Evolutionary conservation across 768 basidiomycete species (phyloP), one percentile per base, ranked within the genome.

Genomic region (Suillus fuscotomentosus): DNA sequence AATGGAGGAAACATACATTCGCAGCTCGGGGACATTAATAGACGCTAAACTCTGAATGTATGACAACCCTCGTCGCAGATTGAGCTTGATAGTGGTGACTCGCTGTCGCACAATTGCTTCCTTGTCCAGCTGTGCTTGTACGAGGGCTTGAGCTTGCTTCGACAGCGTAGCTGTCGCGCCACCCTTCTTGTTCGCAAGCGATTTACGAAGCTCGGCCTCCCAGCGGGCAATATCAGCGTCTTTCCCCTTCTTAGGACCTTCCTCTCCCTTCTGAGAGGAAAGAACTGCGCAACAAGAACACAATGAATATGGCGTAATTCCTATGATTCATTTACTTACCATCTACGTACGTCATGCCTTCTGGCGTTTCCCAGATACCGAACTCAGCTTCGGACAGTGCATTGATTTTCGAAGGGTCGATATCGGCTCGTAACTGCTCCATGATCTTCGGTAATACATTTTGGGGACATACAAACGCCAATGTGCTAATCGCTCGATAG

Each of bases 131-230:
- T 99, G 97, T 3, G 87, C 87, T 59, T 90, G 84, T 14, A 99
- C 85, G n/a, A 94, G 83, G 0, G 87, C 88, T 65, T 91, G 88
- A 64, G 97, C 94, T 64, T 91, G 88, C 72, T 95, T 98, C 1
- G 92, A 92, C 20, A 98, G 75, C 1, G 80, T 80, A 7, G 77
- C 78, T 2, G 80, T 69, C 2, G 76, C 71, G 1, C 82, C 76
- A 11, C 86, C 83, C 73, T 92, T 94, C 80, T 98, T 98, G 62
- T 78, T 85, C 7, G 92, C 92, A 1, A 98, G 80, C 0, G 89
- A 87, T 68, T 92, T 89, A 11, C 95, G 86, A n/a, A 97, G 80
- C 65, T 99, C 96, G 34, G 89, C 90, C 66, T 99, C 97, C 97
- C 97, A 99, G 71, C 93, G 90, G 20, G 93, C 90, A 15, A 97